Evolutionary conservation across 1,284 basidiomycete species (phyloP), one percentile per base, ranked within the genome.

Genomic region (Cryptococcus hybrid): DNA sequence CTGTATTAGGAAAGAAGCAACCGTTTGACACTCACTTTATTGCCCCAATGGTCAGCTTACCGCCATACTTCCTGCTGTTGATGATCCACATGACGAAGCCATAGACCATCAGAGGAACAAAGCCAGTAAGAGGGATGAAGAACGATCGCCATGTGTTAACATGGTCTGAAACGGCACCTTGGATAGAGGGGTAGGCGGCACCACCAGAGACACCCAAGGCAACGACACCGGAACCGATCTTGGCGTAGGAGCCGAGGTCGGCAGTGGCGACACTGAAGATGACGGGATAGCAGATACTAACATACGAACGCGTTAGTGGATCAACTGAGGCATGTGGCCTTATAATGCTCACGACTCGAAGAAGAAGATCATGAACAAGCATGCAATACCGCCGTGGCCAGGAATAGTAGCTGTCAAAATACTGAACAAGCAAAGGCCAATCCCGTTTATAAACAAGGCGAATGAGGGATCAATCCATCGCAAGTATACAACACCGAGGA

Each of bases 351-450:
- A 56, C 52, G 54, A 52, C 54, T 73, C 71, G 53, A 64, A 73
- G 55, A 69, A 60, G 62, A 71, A 73, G 47, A 73, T 59, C 42
- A 73, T 35, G 61, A 66, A 69, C 13, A 72, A 61, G 42, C 67
- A 72, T 1, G 57, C 71, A 36, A 74, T 66, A 2, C 71, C 71
- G 2, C 61, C 71, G 24, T 52, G 59, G 8, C 69, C 71, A 3
- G 58, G 42, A 24, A 71, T 37, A 5, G 55, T 55, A 0, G 67
- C 51, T 3, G 65, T 67, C 36, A 72, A 57, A 51, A 71, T 67
- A 8, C 55, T 58, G 61, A 73, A 73, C 7, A 73, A 3, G n/a
- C 67, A 53, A 40, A 73, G 54, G 7, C 52, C 51, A 9, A 63
- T 9, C 8, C 71, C 70, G 50, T 65, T 59, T 4, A 69, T 55